Evolutionary conservation across 2,329 filamentous ascomycete species (phyloP), one percentile per base, ranked within the genome.

Genomic region (Dothistroma pini): DNA sequence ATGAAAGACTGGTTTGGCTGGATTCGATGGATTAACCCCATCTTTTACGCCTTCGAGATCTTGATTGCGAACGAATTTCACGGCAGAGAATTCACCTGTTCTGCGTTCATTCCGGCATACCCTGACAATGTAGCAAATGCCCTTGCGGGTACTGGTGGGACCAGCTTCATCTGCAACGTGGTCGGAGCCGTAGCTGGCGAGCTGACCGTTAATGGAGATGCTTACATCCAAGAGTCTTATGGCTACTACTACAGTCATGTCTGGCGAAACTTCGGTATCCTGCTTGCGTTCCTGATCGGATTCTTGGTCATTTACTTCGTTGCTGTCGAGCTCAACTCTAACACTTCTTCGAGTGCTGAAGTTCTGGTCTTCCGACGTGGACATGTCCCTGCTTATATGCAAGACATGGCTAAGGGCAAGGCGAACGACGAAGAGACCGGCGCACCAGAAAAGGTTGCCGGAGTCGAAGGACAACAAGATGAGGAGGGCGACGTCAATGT

Each of bases 261-360:
- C 21, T 75, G 72, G 72, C 70, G 88, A 10, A 90, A 91, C 69
- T 81, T 89, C 60, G 88, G 88, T 0, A 89, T 91, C 58, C 72
- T 90, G 1, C 47, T 87, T 16, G 87, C 74, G 0, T 89, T 90
- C 73, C 74, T 88, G 56, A 66, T 89, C 32, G 84, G 81, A 57
- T 90, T 90, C 76, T 83, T 87, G 75, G 60, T 74, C 2, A 66
- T 87, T 0, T 90, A 91, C 74, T 82, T 90, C 55, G 51, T 83
- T 16, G 84, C 84, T 0, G 82, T 83, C 0, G 88, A 91, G 69
- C 65, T 88, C 66, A 89, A 89, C 73, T 86, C 87, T 0, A 79
- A 83, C 0, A 84, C 83, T 0, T 77, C 79, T 1, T 88, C 84
- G 56, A 86, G 83, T 0, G 88, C 86, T 0, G 89, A 92, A 69